Conservation (phyloP, 176 grass and related monocot genomes). For the Musa itinerans region DNA sequence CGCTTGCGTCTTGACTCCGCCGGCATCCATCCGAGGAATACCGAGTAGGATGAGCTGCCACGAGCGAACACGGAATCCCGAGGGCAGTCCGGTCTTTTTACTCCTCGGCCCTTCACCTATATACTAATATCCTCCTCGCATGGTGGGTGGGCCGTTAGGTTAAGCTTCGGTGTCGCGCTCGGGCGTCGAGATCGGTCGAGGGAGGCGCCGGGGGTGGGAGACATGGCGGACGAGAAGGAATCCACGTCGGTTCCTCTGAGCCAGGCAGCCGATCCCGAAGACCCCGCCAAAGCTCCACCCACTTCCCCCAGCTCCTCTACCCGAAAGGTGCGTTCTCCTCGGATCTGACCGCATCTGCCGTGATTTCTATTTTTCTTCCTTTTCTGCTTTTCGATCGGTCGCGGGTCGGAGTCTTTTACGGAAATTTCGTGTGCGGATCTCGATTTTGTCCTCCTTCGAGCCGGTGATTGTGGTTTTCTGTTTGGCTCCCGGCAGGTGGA, state of each 20-base stretch:
- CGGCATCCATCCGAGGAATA: background rate
- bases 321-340: constrained; percentile 51
- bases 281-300: constrained; percentile 72
- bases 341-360: background rate
- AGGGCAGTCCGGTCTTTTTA: background rate
- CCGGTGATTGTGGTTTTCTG: background rate
- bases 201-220: background rate
- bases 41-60: background rate
- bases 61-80: background rate
- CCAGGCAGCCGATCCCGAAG: constrained; percentile 78
- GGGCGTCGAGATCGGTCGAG: background rate
- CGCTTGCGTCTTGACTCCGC: background rate
- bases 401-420: background rate
- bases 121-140: background rate
- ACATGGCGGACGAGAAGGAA: constrained; percentile 85
- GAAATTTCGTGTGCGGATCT: background rate
- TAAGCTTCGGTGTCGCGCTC: background rate
- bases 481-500: background rate
- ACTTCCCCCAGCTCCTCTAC: constrained; percentile 79
- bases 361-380: background rate
- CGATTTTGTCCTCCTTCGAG: background rate
- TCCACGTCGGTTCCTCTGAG: constrained; percentile 83
- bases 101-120: no score
- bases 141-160: background rate
- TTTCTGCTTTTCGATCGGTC: background rate